These are phyloP conservation scores for Chionographis japonica DNA, from an alignment of 106 monocot species.

Conservation along the genomic window DNA sequence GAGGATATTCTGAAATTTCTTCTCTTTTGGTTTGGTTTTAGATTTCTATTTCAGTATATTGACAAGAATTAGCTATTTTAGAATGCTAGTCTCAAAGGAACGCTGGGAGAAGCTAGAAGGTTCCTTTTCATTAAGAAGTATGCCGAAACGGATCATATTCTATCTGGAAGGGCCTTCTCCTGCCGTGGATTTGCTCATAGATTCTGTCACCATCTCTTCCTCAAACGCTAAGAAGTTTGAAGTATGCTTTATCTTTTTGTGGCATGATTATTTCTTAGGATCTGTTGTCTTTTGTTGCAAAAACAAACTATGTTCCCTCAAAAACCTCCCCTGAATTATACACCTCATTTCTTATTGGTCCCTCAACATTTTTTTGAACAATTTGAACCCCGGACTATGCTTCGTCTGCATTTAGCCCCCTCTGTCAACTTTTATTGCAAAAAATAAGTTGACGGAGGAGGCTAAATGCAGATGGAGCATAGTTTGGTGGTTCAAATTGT, in stretches of 20 bases:
- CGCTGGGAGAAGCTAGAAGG: slow-evolving; percentile 66
- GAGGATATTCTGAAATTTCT: neutral
- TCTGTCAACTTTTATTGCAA: no score
- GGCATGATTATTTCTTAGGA: neutral
- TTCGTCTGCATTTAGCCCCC: no score
- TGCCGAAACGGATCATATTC: slow-evolving; percentile 41
- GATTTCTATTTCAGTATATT: neutral
- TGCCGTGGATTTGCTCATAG: slow-evolving; percentile 55
- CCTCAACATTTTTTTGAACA: no score
- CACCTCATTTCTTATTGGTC: no score
- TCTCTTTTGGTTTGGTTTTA: neutral
- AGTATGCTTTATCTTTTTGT: slow-evolving; percentile 17
- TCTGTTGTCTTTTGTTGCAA: no score
- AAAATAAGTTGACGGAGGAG: no score
- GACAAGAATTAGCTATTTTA: slow-evolving; percentile 5
- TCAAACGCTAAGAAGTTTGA: slow-evolving; percentile 16
- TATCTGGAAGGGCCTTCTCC: slow-evolving; percentile 69
- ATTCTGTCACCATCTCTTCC: slow-evolving; percentile 36
- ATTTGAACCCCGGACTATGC: no score
- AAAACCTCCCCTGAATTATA: no score
- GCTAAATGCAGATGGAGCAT: no score
- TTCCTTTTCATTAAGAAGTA: slow-evolving; percentile 43
- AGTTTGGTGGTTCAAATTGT: no score
- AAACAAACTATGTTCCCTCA: no score
- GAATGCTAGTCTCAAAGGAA: slow-evolving; percentile 33